Evolutionary conservation across 2,329 filamentous ascomycete species (phyloP), one percentile per base, ranked within the genome.

Genomic region (Epichloe gansuensis): DNA sequence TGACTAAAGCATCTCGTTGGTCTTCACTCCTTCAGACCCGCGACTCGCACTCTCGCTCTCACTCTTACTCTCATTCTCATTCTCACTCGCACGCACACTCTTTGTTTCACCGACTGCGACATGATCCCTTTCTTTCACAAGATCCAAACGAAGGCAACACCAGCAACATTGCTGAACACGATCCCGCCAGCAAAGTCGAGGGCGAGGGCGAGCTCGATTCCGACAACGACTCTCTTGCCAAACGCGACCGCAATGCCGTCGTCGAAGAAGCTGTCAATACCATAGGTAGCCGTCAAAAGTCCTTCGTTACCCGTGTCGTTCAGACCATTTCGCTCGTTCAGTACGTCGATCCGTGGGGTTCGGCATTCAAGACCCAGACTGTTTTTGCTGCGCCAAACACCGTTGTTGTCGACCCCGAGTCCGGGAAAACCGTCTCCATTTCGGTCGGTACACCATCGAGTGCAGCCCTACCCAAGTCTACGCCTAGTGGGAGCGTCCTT

Each of bases 301-400:
- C 61, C 28, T 65, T 69, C 59, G 65, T 76, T 59, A 74, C 70
- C 13, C 65, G 68, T 55, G 67, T 81, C 60, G 68, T 79, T 51
- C 71, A 78, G 63, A 81, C 78, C 59, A 65, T 81, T 57, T 78
- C 76, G 28, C 68, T 81, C 62, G 64, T 81, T 52, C 72, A 80
- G 58, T 60, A 76, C 55, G 71, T 80, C 56, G 75, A 80, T 63
- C 65, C 66, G 46, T 61, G 64, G 45, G 77, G 77, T 55, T 69
- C 67, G 31, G 67, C 72, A 48, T 60, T 78, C 46, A 64, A 69
- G 50, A 62, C 73, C 23, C 65, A 71, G 54, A 80, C 77, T 35
- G 58, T 72, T 52, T 64, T 61, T 57, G 65, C 67, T 42, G 57
- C 67, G 46, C 62, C 71, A 39, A 64, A 67, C 58, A 72, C 72